Evolutionary conservation across 2,329 filamentous ascomycete genomes (phyloP), one percentile per base, ranked within the genome.

Genomic region (Fusarium nisikadoi): DNA sequence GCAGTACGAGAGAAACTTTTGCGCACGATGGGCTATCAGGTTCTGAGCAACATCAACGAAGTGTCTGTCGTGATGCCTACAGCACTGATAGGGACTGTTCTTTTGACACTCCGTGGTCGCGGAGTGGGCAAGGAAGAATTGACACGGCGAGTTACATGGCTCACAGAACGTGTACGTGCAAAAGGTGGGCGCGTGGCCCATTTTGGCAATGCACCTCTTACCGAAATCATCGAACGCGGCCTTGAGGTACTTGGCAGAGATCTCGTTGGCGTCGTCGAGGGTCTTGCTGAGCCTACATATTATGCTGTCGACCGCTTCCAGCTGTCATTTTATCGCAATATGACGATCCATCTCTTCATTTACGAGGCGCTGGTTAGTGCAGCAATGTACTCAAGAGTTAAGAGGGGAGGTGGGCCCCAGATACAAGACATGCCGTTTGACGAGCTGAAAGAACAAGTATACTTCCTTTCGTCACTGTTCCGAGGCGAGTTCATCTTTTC

Each of bases 61-160:
- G 95, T 97, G 5, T 97, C 95, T 0, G 96, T 99, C 0, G 94
- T 99, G 52, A 99, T 99, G 96, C 96, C 96, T 2, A 98, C 96
- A 0, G 95, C 96, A 1, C 86, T 99, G 46, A 97, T 99, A 31
- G 96, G 96, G 10, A 99, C 96, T 0, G 93, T 98, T 1, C 86
- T 99, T 0, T 86, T 99, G 19, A 99, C 96, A 0, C 87, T 99
- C 8, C 90, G 96, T 77, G 96, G 96, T 1, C 91, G 96, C 53
- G 96, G 96, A 25, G 95, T 98, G 2, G 95, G 96, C 29, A 94
- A 94, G 78, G 85, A 89, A 2, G 96, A 99, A 80, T 84, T 99
- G 25, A 90, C 94, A 39, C 90, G 95, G 20, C 89, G 96, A 47
- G 93, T 99, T 9, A 91, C 97, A 72, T 99, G 96, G 96, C 88